These are phyloP conservation scores for Penicillium desertorum DNA, from an alignment of 495 filamentous ascomycete genomes.

Conservation along the genomic window DNA sequence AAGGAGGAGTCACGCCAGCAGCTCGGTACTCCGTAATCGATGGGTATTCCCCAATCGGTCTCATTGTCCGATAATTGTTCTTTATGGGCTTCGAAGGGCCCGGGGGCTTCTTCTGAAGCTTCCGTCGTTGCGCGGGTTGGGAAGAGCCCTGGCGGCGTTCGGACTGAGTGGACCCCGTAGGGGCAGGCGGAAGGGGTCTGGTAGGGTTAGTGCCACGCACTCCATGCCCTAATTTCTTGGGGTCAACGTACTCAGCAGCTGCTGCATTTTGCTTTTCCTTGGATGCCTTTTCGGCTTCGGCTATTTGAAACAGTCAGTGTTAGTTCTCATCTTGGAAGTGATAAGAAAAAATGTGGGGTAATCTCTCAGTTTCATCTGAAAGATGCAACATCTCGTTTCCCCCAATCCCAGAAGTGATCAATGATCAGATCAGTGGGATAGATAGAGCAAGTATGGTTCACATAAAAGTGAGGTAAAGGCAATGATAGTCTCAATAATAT, in stretches of 20 bases:
- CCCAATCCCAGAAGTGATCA: constrained; percentile 1
- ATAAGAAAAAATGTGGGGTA: not conserved
- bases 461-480: not conserved
- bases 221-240: constrained; percentile 22
- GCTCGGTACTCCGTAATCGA: constrained; percentile 26
- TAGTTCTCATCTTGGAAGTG: not conserved
- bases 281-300: not conserved
- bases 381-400: not conserved
- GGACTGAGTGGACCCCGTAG: constrained; percentile 24
- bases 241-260: constrained; percentile 5
- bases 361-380: not conserved
- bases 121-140: constrained; percentile 20
- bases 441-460: not conserved
- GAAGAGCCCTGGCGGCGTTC: constrained; percentile 15
- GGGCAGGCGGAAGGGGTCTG: constrained; percentile 27
- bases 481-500: not conserved
- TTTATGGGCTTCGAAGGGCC: constrained; percentile 11
- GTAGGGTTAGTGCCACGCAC: constrained; percentile 29
- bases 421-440: not conserved
- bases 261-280: not conserved
- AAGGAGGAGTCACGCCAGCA: constrained; percentile 21
- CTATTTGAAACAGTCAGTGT: not conserved
- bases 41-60: constrained; percentile 30
- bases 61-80: constrained; percentile 20
- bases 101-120: constrained; percentile 20